phyloP scores from a whole-genome alignment of 2,329 filamentous ascomycete genomes.

The Cladosporium sp. region DNA sequence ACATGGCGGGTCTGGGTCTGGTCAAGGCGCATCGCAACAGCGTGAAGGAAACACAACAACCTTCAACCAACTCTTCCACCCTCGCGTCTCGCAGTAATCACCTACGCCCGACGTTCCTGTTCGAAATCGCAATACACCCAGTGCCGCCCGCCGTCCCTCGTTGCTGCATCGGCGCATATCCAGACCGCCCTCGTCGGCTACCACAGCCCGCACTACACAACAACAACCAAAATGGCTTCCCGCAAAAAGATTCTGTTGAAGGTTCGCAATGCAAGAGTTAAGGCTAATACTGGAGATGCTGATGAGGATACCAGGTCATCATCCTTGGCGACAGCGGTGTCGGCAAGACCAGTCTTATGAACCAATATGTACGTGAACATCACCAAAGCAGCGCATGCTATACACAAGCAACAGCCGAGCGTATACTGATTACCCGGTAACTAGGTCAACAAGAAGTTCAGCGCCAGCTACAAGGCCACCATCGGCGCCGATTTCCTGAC shows the following conservation, averaged over 20 bases:
- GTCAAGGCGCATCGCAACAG: not conserved
- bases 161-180: not conserved
- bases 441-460: constrained; percentile 99
- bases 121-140: not conserved
- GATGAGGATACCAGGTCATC: constrained; percentile 66
- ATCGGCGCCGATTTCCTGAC: constrained; percentile 98
- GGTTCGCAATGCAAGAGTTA: constrained; percentile 17
- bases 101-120: not conserved
- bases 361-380: constrained; percentile 99
- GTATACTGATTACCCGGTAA: not conserved
- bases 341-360: constrained; percentile 99
- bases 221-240: constrained; percentile 29
- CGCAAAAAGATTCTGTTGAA: constrained; percentile 38
- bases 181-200: constrained; percentile 1
- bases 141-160: not conserved
- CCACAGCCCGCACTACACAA: not conserved
- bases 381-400: not conserved
- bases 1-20: not conserved
- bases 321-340: constrained; percentile 98
- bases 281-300: constrained; percentile 6
- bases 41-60: too few species aligned
- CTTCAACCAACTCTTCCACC: too few species aligned
- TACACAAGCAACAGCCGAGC: not conserved
- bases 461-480: constrained; percentile 98
- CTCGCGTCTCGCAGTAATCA: too few species aligned